These are phyloP conservation scores for Acer campestre DNA, from an alignment of 345 rosid genomes.

Conservation along the genomic window DNA sequence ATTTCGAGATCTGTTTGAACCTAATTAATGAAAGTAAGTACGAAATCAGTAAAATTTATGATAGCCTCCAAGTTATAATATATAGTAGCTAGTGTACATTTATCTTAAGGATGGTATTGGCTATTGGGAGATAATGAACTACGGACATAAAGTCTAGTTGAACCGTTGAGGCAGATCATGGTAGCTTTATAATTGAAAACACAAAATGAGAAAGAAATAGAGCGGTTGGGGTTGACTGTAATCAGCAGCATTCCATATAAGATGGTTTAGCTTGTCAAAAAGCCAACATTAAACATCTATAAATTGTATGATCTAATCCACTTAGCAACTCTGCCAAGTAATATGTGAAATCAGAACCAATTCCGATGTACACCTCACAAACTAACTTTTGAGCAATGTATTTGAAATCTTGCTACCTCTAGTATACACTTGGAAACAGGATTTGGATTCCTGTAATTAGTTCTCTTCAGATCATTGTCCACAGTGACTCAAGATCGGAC, in stretches of 20 bases:
- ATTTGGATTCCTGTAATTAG: too few relatives aligned
- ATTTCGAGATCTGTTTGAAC: neutral
- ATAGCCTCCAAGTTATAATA: neutral
- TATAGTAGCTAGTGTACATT: neutral
- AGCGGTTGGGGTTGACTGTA: neutral
- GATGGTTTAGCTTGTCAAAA: neutral
- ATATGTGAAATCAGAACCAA: too few relatives aligned
- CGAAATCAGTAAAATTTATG: neutral
- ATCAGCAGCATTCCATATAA: neutral
- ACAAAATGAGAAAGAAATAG: neutral
- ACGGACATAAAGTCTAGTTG: neutral
- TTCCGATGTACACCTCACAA: neutral
- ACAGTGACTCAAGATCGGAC: neutral
- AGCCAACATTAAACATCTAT: neutral
- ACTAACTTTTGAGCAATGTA: neutral
- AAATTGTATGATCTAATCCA: too few relatives aligned
- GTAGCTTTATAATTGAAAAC: neutral
- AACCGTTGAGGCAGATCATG: too few relatives aligned
- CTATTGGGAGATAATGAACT: neutral
- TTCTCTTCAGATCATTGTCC: neutral
- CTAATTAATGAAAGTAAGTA: constrained; percentile 1
- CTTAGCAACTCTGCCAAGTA: neutral
- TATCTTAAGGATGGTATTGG: neutral
- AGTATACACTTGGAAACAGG: too few relatives aligned
- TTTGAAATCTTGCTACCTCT: too few relatives aligned